Evolutionary conservation across 163 green algal species (phyloP).

Genomic region (Chlamydomonas reinhardtii): DNA sequence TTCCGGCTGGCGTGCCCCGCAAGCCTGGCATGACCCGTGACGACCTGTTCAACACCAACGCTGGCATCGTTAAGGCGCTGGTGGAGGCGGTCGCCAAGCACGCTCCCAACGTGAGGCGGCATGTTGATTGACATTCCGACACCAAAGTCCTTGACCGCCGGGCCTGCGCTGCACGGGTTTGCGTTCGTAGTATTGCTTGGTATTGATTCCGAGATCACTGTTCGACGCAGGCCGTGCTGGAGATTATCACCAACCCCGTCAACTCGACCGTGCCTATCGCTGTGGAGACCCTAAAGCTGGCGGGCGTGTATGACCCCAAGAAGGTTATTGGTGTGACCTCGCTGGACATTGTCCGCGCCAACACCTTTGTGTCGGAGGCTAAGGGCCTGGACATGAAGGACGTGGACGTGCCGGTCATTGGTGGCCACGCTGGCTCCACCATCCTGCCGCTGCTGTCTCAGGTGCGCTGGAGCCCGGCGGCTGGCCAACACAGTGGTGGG

Average conservation of each 20-base stretch:
- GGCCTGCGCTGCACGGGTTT: not conserved
- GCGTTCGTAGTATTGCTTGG: not conserved
- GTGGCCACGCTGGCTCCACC: constrained; percentile 96
- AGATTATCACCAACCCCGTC: constrained; percentile 99
- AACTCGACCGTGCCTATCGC: constrained; percentile 99
- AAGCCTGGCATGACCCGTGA: constrained; percentile 98
- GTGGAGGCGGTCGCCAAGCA: constrained; percentile 85
- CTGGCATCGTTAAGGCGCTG: constrained; percentile 92
- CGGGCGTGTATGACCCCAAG: constrained; percentile 91
- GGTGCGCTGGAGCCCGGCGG: constrained; percentile 51
- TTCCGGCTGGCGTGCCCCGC: constrained; percentile 93
- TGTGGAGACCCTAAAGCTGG: constrained; percentile 92
- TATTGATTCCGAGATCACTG: not conserved
- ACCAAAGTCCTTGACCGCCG: not conserved
- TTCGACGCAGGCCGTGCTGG: constrained; percentile 85
- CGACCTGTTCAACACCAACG: constrained; percentile 97
- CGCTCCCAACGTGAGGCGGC: constrained; percentile 77
- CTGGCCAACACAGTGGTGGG: not conserved
- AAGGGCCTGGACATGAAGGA: constrained; percentile 90
- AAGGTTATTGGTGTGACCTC: constrained; percentile 94
- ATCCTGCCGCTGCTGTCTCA: constrained; percentile 99
- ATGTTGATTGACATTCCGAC: constrained; percentile 28
- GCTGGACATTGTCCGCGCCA: constrained; percentile 90
- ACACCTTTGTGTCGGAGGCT: constrained; percentile 95
- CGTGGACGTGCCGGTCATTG: constrained; percentile 97